phyloP scores from a whole-genome alignment of 2,329 filamentous ascomycete species.

The Colletotrichum liriopes region DNA sequence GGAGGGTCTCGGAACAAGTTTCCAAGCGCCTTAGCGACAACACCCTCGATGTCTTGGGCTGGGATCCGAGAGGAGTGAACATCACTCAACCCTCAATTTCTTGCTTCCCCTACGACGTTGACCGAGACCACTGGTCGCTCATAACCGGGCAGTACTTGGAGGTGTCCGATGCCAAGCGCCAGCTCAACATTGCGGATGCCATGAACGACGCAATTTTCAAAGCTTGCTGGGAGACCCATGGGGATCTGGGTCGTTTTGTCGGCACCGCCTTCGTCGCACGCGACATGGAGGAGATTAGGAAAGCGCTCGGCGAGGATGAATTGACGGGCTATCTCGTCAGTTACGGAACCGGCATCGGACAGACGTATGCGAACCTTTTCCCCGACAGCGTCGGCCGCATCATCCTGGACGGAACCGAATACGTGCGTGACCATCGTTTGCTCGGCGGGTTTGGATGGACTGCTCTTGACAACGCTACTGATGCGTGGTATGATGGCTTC shows the following conservation, averaged over 20 bases:
- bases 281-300: conserved; percentile 65
- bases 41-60: conserved; percentile 65
- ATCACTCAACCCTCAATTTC: conserved; percentile 60
- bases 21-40: conserved; percentile 60
- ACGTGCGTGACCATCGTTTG: conserved; percentile 61
- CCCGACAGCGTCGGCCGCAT: conserved; percentile 63
- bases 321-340: conserved; percentile 66
- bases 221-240: conserved; percentile 60
- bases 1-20: conserved; percentile 55
- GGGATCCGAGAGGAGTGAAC: conserved; percentile 70
- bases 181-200: conserved; percentile 62
- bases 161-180: conserved; percentile 52
- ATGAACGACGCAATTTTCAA: conserved; percentile 62
- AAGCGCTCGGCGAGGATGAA: conserved; percentile 61
- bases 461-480: conserved; percentile 64
- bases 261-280: conserved; percentile 63
- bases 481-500: conserved; percentile 66
- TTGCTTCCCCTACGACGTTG: conserved; percentile 63
- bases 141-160: conserved; percentile 57
- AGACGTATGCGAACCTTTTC: conserved; percentile 68
- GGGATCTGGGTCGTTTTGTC: conserved; percentile 63
- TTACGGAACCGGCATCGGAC: conserved; percentile 68
- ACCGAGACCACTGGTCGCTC: conserved; percentile 64
- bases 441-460: conserved; percentile 64
- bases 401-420: conserved; percentile 66